Percentiles rank a stretch among this genome's conserved stretches.
Conservation (phyloP, 305 asterid genomes). For the Fraxinus xanthoxyloides region DNA sequence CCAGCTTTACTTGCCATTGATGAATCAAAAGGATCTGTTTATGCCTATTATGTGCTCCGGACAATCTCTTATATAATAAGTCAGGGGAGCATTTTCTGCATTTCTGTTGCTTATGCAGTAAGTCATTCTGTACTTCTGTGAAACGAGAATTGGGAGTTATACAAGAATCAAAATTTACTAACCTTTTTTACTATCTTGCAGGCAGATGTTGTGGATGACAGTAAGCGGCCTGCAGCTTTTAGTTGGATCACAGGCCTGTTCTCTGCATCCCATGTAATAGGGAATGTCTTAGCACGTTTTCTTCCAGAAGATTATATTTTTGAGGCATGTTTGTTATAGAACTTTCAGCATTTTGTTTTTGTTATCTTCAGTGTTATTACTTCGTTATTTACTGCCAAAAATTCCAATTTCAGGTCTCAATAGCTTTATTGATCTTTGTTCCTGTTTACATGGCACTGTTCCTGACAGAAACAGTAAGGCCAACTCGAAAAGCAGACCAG, state of each 20-base stretch:
- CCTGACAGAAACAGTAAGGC: constrained; percentile 64
- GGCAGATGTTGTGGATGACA: constrained; percentile 78
- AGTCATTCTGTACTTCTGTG: constrained; percentile 25
- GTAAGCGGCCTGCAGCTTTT: constrained; percentile 69
- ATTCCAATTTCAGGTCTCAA: constrained; percentile 61
- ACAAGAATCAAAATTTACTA: constrained; percentile 2
- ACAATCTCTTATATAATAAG: constrained; percentile 74
- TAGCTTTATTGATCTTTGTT: constrained; percentile 57
- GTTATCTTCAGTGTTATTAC: constrained; percentile 1
- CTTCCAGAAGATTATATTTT: constrained; percentile 73
- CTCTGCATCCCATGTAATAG: constrained; percentile 89
- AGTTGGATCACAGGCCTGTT: constrained; percentile 92
- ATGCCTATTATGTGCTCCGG: constrained; percentile 74
- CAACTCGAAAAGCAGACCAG: constrained; percentile 33
- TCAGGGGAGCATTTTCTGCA: constrained; percentile 95
- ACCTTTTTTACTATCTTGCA: constrained; percentile 28
- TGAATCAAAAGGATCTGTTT: constrained; percentile 64
- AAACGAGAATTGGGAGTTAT: neutral
- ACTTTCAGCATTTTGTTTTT: neutral
- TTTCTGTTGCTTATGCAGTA: constrained; percentile 87
- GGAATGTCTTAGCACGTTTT: constrained; percentile 79
- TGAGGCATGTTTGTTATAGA: constrained; percentile 40
- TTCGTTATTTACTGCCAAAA: constrained; percentile 6
- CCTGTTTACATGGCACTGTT: constrained; percentile 66
- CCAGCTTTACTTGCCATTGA: constrained; percentile 78